Percentiles rank a stretch among this genome's conserved stretches.
phyloP scores from a whole-genome alignment of 2,329 filamentous ascomycete genomes.

The Laburnicola sp. region DNA sequence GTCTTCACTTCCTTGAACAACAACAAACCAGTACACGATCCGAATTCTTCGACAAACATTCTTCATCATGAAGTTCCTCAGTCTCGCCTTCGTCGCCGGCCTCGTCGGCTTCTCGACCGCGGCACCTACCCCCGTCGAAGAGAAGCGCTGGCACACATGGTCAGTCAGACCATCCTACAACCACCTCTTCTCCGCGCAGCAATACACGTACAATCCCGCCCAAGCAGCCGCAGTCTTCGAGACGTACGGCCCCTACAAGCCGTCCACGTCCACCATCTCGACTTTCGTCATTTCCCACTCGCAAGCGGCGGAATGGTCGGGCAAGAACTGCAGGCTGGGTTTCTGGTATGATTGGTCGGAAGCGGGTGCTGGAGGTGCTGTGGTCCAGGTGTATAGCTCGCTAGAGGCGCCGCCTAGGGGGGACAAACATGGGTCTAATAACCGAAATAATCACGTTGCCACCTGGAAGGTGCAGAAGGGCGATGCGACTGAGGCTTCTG shows the following conservation, averaged over 20 bases:
- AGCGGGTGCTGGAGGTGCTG: no score
- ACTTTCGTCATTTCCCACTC: conserved; percentile 5
- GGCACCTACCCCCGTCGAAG: neutral
- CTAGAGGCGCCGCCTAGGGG: neutral
- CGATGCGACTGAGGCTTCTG: neutral
- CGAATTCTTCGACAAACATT: no score
- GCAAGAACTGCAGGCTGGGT: conserved; percentile 3
- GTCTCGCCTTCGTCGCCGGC: neutral
- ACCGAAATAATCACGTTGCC: conserved; percentile 1
- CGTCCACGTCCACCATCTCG: conserved; percentile 4
- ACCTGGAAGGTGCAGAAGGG: conserved; percentile 2
- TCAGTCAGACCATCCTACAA: conserved; percentile 7
- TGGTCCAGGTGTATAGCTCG: neutral
- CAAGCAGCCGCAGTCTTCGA: neutral
- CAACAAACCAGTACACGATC: no score
- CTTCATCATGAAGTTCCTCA: conserved; percentile 5
- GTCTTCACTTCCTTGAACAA: no score
- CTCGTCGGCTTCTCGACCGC: conserved; percentile 7
- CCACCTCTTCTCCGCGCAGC: conserved; percentile 6
- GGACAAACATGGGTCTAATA: neutral
- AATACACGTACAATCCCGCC: neutral
- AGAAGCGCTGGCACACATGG: conserved; percentile 9
- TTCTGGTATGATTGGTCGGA: conserved; percentile 4
- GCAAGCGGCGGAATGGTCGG: neutral
- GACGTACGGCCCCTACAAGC: neutral